Conservation (phyloP, 2,329 filamentous ascomycete species). For the Neoscytalidium dimidiatum region DNA sequence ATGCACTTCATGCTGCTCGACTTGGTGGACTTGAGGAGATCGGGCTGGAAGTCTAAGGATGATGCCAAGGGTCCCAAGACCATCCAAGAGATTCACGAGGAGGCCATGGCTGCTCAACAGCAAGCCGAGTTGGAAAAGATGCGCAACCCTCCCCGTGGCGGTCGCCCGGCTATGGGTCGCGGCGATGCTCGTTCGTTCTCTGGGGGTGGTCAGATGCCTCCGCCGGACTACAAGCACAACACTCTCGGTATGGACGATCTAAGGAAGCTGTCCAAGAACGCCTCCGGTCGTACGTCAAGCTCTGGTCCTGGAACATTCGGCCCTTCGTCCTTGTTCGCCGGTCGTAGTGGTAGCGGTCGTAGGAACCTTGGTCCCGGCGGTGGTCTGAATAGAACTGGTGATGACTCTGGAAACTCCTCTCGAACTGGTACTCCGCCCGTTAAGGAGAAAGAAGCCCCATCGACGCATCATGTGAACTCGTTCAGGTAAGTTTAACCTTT, state of each 20-base stretch:
- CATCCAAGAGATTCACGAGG: conserved; percentile 84
- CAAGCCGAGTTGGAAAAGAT: conserved; percentile 70
- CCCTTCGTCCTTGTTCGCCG: conserved; percentile 82
- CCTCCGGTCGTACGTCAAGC: conserved; percentile 60
- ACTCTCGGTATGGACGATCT: conserved; percentile 91
- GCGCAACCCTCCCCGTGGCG: conserved; percentile 61
- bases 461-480: conserved; percentile 75
- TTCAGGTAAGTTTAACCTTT: conserved; percentile 73
- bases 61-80: conserved; percentile 95
- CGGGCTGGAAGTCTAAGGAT: conserved; percentile 84
- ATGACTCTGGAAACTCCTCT: conserved; percentile 85
- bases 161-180: conserved; percentile 73
- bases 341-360: conserved; percentile 88
- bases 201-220: conserved; percentile 67
- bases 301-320: conserved; percentile 64
- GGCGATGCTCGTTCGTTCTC: conserved; percentile 87
- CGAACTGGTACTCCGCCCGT: conserved; percentile 84
- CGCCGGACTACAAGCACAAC: conserved; percentile 70
- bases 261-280: conserved; percentile 71
- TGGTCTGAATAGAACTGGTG: conserved; percentile 67
- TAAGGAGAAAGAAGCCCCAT: conserved; percentile 57
- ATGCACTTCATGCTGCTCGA: conserved; percentile 97
- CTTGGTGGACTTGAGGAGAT: conserved; percentile 77
- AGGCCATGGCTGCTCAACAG: conserved; percentile 77
- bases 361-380: conserved; percentile 72